phyloP scores from a whole-genome alignment of 331 rosid genomes.

The Telfairia occidentalis region DNA sequence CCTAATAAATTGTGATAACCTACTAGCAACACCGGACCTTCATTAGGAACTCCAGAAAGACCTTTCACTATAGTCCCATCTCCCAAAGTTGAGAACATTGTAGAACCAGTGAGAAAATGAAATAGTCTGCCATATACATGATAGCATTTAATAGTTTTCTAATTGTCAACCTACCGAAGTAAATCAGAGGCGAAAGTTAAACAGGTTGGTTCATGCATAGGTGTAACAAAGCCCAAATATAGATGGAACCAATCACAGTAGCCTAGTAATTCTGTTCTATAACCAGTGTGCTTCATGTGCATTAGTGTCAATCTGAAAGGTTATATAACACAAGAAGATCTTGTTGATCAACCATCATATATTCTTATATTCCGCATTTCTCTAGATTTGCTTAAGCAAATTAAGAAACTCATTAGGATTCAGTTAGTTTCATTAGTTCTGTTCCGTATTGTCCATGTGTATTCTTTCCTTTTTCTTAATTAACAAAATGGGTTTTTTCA shows the following conservation, averaged over 20 bases:
- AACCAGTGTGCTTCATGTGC: neutral
- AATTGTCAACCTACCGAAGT: neutral
- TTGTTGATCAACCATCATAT: neutral
- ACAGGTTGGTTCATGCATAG: constrained; percentile 10
- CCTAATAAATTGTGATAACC: constrained; percentile 85
- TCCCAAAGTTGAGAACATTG: constrained; percentile 67
- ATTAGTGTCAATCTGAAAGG: neutral
- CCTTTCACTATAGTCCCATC: constrained; percentile 79
- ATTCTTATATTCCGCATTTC: neutral
- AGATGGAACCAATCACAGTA: neutral
- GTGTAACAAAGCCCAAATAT: neutral
- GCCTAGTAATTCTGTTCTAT: neutral
- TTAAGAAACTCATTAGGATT: neutral
- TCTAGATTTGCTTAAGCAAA: neutral
- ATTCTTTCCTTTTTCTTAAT: neutral
- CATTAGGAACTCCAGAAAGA: constrained; percentile 73
- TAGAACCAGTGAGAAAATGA: constrained; percentile 43
- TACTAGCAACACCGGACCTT: constrained; percentile 79
- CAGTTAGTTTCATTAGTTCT: neutral
- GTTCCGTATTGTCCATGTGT: neutral
- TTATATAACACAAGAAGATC: neutral
- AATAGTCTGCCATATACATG: constrained; percentile 33
- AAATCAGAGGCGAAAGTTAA: constrained; percentile 1
- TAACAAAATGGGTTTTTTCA: neutral
- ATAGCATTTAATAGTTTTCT: neutral